Conservation (phyloP, 441 rosid species). For the Manihot esculenta region DNA sequence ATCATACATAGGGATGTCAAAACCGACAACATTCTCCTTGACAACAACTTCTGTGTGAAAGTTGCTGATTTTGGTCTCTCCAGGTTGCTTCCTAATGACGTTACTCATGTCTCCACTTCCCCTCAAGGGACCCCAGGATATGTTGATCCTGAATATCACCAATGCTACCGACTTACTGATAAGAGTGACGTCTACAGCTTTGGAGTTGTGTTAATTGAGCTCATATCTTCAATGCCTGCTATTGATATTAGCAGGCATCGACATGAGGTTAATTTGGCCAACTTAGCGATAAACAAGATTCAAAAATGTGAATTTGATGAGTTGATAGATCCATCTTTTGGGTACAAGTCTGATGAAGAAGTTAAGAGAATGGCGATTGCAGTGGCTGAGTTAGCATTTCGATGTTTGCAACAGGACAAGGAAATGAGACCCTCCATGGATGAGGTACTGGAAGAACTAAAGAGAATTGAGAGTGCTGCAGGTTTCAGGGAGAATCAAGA, state of each 20-base stretch:
- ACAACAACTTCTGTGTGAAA: conserved; percentile 57
- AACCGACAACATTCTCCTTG: conserved; percentile 70
- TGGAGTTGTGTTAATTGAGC: conserved; percentile 32
- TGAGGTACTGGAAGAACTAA: conserved; percentile 47
- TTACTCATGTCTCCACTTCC: conserved; percentile 28
- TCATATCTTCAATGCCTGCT: conserved; percentile 35
- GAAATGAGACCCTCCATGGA: conserved; percentile 74
- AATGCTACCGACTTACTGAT: conserved; percentile 58
- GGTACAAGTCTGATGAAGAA: conserved; percentile 20
- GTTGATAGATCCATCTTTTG: conserved; percentile 27
- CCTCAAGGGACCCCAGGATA: conserved; percentile 37
- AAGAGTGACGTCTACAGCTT: conserved; percentile 31
- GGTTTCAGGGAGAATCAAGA: not conserved
- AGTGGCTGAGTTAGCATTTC: conserved; percentile 33
- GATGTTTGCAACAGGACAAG: conserved; percentile 30
- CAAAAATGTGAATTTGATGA: conserved; percentile 21
- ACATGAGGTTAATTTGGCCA: conserved; percentile 28
- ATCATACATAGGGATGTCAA: conserved; percentile 81
- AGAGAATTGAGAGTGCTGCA: conserved; percentile 32
- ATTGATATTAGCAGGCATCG: conserved; percentile 28
- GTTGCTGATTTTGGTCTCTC: conserved; percentile 59
- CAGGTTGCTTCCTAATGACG: conserved; percentile 26
- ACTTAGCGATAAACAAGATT: conserved; percentile 29
- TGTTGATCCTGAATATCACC: conserved; percentile 33
- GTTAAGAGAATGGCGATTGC: conserved; percentile 21